These are phyloP conservation scores for Sugiyamaella pinicola DNA, from an alignment of 1,139 yeast genomes.

Conservation along the genomic window DNA sequence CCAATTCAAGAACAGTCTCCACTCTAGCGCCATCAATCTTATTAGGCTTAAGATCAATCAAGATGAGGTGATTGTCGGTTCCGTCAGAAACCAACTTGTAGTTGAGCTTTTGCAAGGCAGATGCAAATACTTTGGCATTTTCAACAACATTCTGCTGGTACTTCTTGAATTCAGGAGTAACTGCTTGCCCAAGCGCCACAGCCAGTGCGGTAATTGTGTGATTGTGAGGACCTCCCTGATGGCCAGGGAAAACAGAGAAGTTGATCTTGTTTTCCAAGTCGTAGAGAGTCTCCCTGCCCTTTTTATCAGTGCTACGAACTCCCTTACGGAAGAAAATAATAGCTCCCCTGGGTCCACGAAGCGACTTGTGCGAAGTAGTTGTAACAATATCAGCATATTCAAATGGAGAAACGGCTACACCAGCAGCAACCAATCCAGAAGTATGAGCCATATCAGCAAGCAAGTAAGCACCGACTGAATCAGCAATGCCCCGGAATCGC, in stretches of 20 bases:
- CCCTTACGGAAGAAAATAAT: constrained; percentile 99
- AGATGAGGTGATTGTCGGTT: constrained; percentile 95
- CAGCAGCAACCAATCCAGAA: constrained; percentile 94
- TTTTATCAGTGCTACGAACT: constrained; percentile 84
- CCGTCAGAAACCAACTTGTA: constrained; percentile 89
- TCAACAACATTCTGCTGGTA: constrained; percentile 87
- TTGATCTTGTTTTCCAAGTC: constrained; percentile 94
- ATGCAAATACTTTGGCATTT: constrained; percentile 85
- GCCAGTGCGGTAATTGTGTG: constrained; percentile 98
- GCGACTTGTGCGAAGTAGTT: constrained; percentile 96
- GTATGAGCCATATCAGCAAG: constrained; percentile 99
- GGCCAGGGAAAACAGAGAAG: constrained; percentile 99
- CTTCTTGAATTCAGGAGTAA: constrained; percentile 85
- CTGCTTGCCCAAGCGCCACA: constrained; percentile 93
- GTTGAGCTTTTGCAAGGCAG: constrained; percentile 67
- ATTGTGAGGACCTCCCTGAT: constrained; percentile 99
- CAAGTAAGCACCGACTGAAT: constrained; percentile 92
- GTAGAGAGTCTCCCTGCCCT: constrained; percentile 85
- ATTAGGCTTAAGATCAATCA: constrained; percentile 85
- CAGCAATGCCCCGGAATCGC: constrained; percentile 95
- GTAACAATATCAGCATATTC: constrained; percentile 97
- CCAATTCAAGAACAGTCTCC: constrained; percentile 90
- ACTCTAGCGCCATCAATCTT: constrained; percentile 97
- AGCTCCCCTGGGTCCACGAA: constrained; percentile 99
- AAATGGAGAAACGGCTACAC: constrained; percentile 94